Conservation (phyloP, 225 moss, liverwort and hornwort species). For the Asterella californica region DNA sequence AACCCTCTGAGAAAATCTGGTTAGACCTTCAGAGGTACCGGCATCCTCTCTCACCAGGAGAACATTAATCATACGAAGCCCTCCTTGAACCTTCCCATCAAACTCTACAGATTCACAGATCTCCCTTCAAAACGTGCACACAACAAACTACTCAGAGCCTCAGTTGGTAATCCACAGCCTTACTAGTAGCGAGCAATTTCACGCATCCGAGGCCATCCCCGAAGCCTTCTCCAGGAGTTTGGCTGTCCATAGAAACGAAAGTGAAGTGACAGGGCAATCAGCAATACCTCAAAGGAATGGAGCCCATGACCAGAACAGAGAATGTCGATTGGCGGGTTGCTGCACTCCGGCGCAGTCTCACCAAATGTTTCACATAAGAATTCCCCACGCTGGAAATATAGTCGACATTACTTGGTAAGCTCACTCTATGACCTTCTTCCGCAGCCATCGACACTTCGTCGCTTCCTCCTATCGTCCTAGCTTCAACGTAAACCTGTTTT, state of each 20-base stretch:
- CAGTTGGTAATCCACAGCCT: not conserved
- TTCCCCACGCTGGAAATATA: constrained; percentile 63
- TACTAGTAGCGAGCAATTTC: not conserved
- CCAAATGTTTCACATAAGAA: constrained; percentile 79
- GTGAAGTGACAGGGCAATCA: not conserved
- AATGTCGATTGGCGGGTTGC: constrained; percentile 53
- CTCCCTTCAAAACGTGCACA: constrained; percentile 47
- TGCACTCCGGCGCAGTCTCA: constrained; percentile 68
- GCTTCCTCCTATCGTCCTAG: not conserved
- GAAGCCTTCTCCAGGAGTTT: too few species aligned
- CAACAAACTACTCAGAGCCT: constrained; percentile 23
- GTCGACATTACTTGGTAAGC: constrained; percentile 32
- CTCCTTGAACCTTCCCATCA: constrained; percentile 17
- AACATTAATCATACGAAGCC: constrained; percentile 50
- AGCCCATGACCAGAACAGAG: constrained; percentile 69
- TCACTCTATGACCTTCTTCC: not conserved
- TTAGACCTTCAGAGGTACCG: constrained; percentile 40
- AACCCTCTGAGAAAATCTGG: constrained; percentile 49
- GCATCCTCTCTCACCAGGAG: constrained; percentile 58
- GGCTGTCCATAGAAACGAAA: not conserved
- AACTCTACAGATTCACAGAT: constrained; percentile 41
- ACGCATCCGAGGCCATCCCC: not conserved
- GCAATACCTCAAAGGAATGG: constrained; percentile 61
- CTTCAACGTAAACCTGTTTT: not conserved
- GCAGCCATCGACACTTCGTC: not conserved